These are phyloP conservation scores for Suillus alpinus DNA, from an alignment of 768 basidiomycete species.

Conservation along the genomic window DNA sequence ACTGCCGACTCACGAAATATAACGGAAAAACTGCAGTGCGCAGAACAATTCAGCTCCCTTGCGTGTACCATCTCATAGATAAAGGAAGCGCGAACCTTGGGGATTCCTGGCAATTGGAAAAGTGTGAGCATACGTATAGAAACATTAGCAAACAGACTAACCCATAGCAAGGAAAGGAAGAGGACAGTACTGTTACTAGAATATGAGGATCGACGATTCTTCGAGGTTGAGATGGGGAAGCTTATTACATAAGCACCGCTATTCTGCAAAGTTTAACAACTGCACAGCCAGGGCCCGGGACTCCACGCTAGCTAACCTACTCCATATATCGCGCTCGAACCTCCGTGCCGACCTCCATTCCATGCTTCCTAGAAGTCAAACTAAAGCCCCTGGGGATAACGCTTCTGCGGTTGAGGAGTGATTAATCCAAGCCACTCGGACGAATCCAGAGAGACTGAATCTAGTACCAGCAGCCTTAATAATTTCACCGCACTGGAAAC, in stretches of 20 bases:
- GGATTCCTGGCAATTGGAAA: conserved; percentile 44
- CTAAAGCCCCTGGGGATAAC: background rate
- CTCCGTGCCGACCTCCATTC: too few species aligned
- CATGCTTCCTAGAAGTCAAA: too few species aligned
- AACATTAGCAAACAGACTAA: background rate
- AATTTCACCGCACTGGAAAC: too few species aligned
- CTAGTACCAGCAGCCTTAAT: too few species aligned
- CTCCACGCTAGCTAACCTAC: too few species aligned
- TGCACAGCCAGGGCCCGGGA: too few species aligned
- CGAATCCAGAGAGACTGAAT: too few species aligned
- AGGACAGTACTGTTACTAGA: background rate
- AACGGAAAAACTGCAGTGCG: conserved; percentile 82
- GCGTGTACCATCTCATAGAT: background rate
- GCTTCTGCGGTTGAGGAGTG: background rate
- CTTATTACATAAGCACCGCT: background rate
- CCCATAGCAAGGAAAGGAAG: background rate
- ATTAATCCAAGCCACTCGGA: background rate
- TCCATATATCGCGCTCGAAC: too few species aligned
- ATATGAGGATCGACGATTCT: background rate
- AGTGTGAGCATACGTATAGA: conserved; percentile 5
- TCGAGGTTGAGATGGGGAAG: background rate
- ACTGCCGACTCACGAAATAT: conserved; percentile 70
- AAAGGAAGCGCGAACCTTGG: conserved; percentile 48
- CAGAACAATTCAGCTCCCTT: conserved; percentile 7
- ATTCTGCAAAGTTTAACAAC: too few species aligned